Percentiles rank a stretch among this genome's conserved stretches.
Evolutionary conservation across 2,329 filamentous ascomycete species (phyloP).

Genomic region (Penicillium italicum): DNA sequence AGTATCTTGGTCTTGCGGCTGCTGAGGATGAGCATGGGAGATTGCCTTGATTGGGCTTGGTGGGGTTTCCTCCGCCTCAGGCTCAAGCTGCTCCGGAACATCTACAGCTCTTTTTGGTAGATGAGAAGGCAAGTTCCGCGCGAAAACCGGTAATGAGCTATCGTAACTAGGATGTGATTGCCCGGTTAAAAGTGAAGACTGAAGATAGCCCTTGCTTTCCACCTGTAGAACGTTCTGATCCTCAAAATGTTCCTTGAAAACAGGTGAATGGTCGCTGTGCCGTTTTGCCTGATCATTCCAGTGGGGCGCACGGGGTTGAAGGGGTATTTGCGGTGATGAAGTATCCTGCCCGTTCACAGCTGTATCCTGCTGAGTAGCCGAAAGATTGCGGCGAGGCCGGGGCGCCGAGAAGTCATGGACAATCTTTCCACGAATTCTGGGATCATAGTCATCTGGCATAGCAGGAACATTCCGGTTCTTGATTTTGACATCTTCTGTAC

Average conservation of each 20-base stretch:
- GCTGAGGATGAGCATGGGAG: conserved; percentile 12
- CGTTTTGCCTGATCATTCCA: conserved; percentile 30
- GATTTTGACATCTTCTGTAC: conserved; percentile 51
- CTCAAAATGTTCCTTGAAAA: conserved; percentile 61
- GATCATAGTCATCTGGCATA: conserved; percentile 60
- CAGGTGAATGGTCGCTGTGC: conserved; percentile 51
- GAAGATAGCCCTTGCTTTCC: conserved; percentile 43
- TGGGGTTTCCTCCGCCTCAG: conserved; percentile 5
- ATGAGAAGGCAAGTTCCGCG: conserved; percentile 40
- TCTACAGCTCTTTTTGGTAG: conserved; percentile 27
- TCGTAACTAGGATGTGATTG: conserved; percentile 29
- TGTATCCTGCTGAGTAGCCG: conserved; percentile 18
- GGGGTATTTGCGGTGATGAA: conserved; percentile 10
- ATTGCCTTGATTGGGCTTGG: conserved; percentile 4
- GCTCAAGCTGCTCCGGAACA: conserved; percentile 4
- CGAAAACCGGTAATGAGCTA: conserved; percentile 42
- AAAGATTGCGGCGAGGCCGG: conserved; percentile 44
- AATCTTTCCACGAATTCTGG: conserved; percentile 59
- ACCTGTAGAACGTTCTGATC: conserved; percentile 42
- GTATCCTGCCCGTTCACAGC: conserved; percentile 17
- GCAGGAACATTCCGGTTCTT: conserved; percentile 50
- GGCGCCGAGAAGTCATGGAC: conserved; percentile 65
- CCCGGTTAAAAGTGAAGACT: conserved; percentile 38
- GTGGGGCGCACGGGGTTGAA: conserved; percentile 13
- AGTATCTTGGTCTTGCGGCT: conserved; percentile 29